Evolutionary conservation across 306 rosid species (phyloP).

Genomic region (Carpinus fangiana): DNA sequence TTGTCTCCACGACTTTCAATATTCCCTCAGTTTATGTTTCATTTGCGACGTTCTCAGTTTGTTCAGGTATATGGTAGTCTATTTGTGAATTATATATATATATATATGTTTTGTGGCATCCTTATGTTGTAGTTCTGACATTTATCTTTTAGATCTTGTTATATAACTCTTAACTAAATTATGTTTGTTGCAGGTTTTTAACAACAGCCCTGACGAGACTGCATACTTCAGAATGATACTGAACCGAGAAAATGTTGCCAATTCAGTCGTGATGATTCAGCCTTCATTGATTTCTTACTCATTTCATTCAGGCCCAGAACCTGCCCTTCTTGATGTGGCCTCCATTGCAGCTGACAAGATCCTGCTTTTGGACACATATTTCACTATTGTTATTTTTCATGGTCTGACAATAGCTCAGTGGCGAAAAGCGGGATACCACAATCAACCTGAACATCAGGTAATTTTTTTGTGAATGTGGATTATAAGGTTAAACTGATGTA

Average conservation of each 20-base stretch:
- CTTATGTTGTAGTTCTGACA: neutral
- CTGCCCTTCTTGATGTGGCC: conserved; percentile 92
- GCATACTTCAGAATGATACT: conserved; percentile 96
- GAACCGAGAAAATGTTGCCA: conserved; percentile 88
- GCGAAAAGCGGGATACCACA: conserved; percentile 95
- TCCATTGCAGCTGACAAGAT: conserved; percentile 94
- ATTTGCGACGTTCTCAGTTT: conserved; percentile 94
- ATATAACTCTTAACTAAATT: conserved; percentile 9
- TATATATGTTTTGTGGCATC: conserved; percentile 23
- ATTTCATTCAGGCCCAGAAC: conserved; percentile 88
- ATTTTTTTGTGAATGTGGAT: conserved; percentile 5
- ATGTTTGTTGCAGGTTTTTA: conserved; percentile 68
- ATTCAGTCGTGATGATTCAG: conserved; percentile 97
- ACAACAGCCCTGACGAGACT: conserved; percentile 99
- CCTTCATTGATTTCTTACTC: conserved; percentile 94
- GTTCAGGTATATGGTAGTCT: conserved; percentile 68
- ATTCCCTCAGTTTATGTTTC: conserved; percentile 94
- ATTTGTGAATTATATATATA: neutral
- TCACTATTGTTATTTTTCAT: conserved; percentile 89
- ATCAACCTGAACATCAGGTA: conserved; percentile 91
- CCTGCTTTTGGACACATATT: conserved; percentile 83
- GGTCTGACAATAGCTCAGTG: conserved; percentile 98
- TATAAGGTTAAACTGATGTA: neutral
- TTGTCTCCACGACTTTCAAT: conserved; percentile 94
- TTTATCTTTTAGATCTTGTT: conserved; percentile 2